Base-by-base conservation (phyloP, 2,329 filamentous ascomycete genomes). In the Neofusicoccum umdonicola region DNA sequence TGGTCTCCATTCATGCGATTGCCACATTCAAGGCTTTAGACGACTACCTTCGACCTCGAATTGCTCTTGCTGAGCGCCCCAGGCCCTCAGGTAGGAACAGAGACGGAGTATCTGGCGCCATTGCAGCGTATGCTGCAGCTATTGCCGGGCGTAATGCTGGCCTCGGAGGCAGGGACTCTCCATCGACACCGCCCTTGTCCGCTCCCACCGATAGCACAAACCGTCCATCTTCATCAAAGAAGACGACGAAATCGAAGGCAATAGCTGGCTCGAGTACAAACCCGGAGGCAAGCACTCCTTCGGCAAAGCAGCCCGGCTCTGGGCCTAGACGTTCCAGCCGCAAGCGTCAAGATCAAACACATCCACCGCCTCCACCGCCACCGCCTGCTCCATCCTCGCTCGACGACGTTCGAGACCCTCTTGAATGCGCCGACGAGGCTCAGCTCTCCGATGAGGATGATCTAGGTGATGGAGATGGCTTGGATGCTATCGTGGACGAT, bases 1-100 rank as follows among this genome's bases (percentile, higher is more conserved):
- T 97, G 90, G 95, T 99, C 0, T 96, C 93, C 0, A 99, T 99
- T 65, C 95, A 99, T 76, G 95, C 95, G 15, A 98, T 99, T 72
- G 94, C 95, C 2, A 98, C 93, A 0, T 98, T 99, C 82, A 98
- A 97, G 76, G 91, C 94, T 0, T 81, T 99, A 27, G 95, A 98
- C 73, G 95, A 99, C 74, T 99, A 98, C 76, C 83, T 99, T 48
- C 89, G 95, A 42, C 95, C 95, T 7, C 87, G 94, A 66, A 96
- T 99, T 66, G 92, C 84, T 71, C 76, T 95, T 13, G 88, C 90
- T 3, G 93, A 97, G 68, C 87, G 91, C 19, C 87, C 90, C 12
- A 84, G 88, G 48, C 82, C 81, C 9, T 82, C 85, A 35, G 63
- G 63, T 15, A 85, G 89, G 67, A 80, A 79, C 68, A 81, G 79